These are phyloP conservation scores for Pelomyxa schiedti DNA, from an alignment of 78 protist genomes.

Conservation along the genomic window DNA sequence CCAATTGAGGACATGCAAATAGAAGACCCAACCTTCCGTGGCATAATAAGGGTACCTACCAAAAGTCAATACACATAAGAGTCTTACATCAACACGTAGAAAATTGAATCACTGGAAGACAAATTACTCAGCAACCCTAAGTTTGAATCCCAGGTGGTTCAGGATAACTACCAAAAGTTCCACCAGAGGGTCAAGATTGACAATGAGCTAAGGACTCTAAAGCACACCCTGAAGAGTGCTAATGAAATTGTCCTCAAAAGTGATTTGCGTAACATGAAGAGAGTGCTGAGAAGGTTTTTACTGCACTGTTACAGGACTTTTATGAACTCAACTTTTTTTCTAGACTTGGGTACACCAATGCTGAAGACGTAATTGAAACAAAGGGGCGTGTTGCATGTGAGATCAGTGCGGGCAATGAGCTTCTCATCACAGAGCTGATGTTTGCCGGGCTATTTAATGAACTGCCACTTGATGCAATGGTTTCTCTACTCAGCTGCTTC, in stretches of 20 bases:
- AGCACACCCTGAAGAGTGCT: conserved; percentile 18
- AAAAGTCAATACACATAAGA: too few relatives aligned
- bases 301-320: too few relatives aligned
- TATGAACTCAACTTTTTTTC: too few relatives aligned
- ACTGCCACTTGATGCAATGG: conserved; percentile 44
- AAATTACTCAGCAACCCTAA: background rate
- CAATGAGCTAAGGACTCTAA: conserved; percentile 12
- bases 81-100: too few relatives aligned
- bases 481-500: conserved; percentile 69
- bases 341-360: conserved; percentile 63
- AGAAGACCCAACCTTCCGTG: conserved; percentile 8
- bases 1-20: conserved; percentile 86
- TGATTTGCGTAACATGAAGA: conserved; percentile 58
- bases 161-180: conserved; percentile 15
- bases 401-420: conserved; percentile 83
- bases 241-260: conserved; percentile 51
- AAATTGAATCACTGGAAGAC: conserved; percentile 43
- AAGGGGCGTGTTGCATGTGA: conserved; percentile 94
- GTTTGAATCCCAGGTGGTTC: conserved; percentile 8
- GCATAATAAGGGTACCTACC: too few relatives aligned
- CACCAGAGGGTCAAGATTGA: conserved; percentile 19
- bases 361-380: conserved; percentile 61
- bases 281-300: conserved; percentile 81
- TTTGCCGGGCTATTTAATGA: conserved; percentile 84
- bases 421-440: conserved; percentile 81